A percentile compares a stretch with the other conserved stretches of the same genome.
Conservation (phyloP, 2,329 filamentous ascomycete genomes). For the Dactylella cylindrospora region DNA sequence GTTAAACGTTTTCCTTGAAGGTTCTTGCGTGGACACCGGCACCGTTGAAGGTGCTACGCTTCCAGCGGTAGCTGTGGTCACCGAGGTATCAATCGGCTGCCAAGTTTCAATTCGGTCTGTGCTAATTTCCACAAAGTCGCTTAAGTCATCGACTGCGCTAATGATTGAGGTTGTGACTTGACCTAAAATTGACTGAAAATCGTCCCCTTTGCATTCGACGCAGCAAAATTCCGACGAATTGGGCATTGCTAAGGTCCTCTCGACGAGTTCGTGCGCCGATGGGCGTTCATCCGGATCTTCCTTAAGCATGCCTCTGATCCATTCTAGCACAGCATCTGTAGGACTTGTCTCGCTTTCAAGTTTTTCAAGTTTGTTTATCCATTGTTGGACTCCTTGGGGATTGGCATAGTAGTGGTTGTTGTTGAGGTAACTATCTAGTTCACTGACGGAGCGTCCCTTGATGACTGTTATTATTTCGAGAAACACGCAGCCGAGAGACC, state of each 20-base stretch:
- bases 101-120: too few relatives aligned
- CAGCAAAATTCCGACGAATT: conserved; percentile 2
- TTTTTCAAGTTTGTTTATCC: conserved; percentile 1
- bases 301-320: conserved; percentile 7
- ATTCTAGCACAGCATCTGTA: conserved; percentile 1
- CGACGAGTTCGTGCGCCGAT: conserved; percentile 4
- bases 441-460: conserved; percentile 13
- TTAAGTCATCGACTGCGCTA: not conserved
- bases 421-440: not conserved
- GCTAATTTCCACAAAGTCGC: too few relatives aligned
- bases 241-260: not conserved
- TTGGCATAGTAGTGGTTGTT: conserved; percentile 3
- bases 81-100: too few relatives aligned
- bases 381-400: not conserved
- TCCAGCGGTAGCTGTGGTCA: too few relatives aligned
- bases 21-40: too few relatives aligned
- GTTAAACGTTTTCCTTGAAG: not conserved
- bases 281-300: conserved; percentile 1
- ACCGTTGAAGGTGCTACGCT: too few relatives aligned
- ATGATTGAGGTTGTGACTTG: not conserved
- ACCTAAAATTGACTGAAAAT: not conserved
- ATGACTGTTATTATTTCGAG: conserved; percentile 46
- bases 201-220: not conserved
- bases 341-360: not conserved
- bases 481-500: conserved; percentile 48